Base-by-base conservation (phyloP, 1,284 basidiomycete species). In the Vanrija sp. region DNA sequence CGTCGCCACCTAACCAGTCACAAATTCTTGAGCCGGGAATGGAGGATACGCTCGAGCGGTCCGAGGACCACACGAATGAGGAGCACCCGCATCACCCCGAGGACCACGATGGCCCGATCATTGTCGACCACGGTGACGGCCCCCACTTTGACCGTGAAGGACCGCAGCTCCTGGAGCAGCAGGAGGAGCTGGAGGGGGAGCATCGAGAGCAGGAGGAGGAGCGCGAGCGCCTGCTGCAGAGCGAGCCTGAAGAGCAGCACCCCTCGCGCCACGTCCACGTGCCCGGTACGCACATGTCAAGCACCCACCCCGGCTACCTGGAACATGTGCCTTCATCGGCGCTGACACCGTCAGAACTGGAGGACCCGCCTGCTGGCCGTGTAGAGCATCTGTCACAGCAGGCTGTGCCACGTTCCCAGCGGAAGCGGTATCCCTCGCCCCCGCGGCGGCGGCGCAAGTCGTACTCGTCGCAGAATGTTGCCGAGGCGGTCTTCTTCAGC, bases 401-500 rank as follows among this genome's bases (percentile, higher is more conserved):
- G 40, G 42, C 23, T 19, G 45, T 10, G 5, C 38, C 7, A 6
- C 23, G 19, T 4, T 34, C 40, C 9, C 38, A 26, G 39, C 50
- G 53, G 26, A 46, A 52, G 26, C 28, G 53, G 10, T 51, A 45
- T 9, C 53, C 50, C 3, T 51, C 53, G 12, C 55, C 55, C 3
- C 55, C 55, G n/a, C 43, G 49, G 5, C 50, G 52, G 9, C 52
- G 53, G n/a, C 60, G 60, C 16, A 51, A 51, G 26, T 45, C 38
- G 19, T 26, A 44, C 39, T 26, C 44, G 28, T 43, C 34, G n/a
- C 49, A 55, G 18, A 63, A 63, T 7, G 79, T 90, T n/a, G 91
- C 85, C 0, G 91, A 95, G 69, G 88, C 84, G 0, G 82, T 94
- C 6, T 91, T 93, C 74, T 93, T 93, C 66, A 84, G 86, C 19